phyloP scores from a whole-genome alignment of 257 asterid species.

The Prunella vulgaris region DNA sequence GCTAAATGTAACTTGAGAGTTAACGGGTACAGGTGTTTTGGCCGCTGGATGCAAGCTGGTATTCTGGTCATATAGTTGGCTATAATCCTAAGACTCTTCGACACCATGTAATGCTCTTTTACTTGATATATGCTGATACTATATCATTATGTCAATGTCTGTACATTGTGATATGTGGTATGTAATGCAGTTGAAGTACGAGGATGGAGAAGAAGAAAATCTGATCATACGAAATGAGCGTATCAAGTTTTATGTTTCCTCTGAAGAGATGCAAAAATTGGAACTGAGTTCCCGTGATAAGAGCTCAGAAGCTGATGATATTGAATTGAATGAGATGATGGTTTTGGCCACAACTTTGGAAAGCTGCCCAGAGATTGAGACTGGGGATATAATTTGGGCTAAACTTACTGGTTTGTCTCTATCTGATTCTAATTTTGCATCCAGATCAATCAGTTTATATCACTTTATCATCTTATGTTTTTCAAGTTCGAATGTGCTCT shows the following conservation, averaged over 20 bases:
- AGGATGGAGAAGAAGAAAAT: slow-evolving; percentile 79
- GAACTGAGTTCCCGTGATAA: slow-evolving; percentile 48
- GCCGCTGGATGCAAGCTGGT: slow-evolving; percentile 98
- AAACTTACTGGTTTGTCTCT: slow-evolving; percentile 80
- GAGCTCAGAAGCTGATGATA: slow-evolving; percentile 58
- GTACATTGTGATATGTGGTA: slow-evolving; percentile 15
- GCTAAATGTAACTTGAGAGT: slow-evolving; percentile 21
- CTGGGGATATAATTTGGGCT: slow-evolving; percentile 95
- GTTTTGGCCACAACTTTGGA: slow-evolving; percentile 85
- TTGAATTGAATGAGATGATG: slow-evolving; percentile 79
- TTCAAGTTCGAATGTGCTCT: slow-evolving; percentile 11
- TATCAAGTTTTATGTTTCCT: slow-evolving; percentile 61
- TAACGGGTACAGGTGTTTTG: slow-evolving; percentile 63
- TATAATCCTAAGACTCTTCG: slow-evolving; percentile 55
- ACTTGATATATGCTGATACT: slow-evolving; percentile 1
- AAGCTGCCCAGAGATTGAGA: slow-evolving; percentile 70
- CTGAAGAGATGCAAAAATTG: slow-evolving; percentile 56
- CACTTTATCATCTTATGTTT: background rate
- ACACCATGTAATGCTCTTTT: slow-evolving; percentile 59
- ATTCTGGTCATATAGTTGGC: slow-evolving; percentile 49
- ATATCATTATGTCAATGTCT: background rate
- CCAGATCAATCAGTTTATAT: background rate
- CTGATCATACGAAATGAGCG: slow-evolving; percentile 61
- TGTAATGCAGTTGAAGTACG: slow-evolving; percentile 72
- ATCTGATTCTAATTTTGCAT: slow-evolving; percentile 10